These are phyloP conservation scores for Trichophyton mentagrophytes DNA, from an alignment of 2,329 filamentous ascomycete genomes.

Conservation along the genomic window DNA sequence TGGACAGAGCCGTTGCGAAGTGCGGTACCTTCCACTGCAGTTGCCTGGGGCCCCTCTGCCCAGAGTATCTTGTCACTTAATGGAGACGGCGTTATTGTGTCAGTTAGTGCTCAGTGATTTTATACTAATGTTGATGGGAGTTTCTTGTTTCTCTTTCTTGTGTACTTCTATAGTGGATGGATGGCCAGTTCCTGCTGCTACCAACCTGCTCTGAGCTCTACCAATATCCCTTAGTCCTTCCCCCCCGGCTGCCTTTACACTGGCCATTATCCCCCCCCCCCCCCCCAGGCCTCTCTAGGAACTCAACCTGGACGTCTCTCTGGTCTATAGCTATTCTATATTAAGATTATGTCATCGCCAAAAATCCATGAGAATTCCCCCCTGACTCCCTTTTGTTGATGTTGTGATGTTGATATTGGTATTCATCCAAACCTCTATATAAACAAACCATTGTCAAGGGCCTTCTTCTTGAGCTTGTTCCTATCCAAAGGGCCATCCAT, in stretches of 20 bases:
- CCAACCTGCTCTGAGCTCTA: not conserved
- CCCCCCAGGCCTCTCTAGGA: too few species aligned
- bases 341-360: not conserved
- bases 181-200: not conserved
- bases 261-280: not conserved
- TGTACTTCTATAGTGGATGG: not conserved
- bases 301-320: too few species aligned
- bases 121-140: not conserved
- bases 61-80: conserved; percentile 64
- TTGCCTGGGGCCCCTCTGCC: conserved; percentile 66
- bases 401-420: too few species aligned
- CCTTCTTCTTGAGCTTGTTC: too few species aligned
- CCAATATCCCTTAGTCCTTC: not conserved
- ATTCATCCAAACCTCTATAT: too few species aligned
- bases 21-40: conserved; percentile 57
- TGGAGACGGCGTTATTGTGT: conserved; percentile 59
- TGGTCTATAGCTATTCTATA: too few species aligned
- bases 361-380: not conserved
- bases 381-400: not conserved
- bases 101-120: conserved; percentile 48
- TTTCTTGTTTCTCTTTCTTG: not conserved
- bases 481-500: too few species aligned
- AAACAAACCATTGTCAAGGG: too few species aligned
- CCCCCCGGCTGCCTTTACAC: not conserved
- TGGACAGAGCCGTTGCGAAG: conserved; percentile 80